Conservation (phyloP, 768 basidiomycete genomes). For the Boletus sensibilis region DNA sequence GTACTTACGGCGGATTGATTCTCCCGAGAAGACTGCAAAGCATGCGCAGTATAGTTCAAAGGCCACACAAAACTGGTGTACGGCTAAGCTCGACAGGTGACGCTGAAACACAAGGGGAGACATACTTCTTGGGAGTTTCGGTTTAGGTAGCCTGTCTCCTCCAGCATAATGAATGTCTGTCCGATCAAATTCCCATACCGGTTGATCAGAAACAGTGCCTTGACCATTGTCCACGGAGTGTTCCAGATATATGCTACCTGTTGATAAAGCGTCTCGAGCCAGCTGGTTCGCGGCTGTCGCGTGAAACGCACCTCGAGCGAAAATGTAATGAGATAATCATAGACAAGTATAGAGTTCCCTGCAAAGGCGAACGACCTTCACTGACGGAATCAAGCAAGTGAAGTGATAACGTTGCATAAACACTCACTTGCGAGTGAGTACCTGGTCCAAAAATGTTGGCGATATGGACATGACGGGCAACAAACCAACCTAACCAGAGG, state of each 20-base stretch:
- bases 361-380: constrained; percentile 12
- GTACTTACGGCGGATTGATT: constrained; percentile 25
- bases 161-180: constrained; percentile 21
- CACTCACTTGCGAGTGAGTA: constrained; percentile 22
- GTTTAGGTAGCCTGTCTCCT: constrained; percentile 22
- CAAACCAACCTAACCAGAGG: not conserved
- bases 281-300: too few species aligned
- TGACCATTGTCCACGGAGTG: constrained; percentile 12
- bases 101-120: not conserved
- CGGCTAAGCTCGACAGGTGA: not conserved
- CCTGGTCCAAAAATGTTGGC: not conserved
- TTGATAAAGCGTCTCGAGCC: not conserved
- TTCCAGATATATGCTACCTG: constrained; percentile 22
- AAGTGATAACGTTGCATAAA: not conserved
- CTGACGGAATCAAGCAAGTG: not conserved
- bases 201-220: constrained; percentile 13
- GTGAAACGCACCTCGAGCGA: constrained; percentile 23
- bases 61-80: constrained; percentile 15
- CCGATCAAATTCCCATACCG: constrained; percentile 20
- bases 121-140: constrained; percentile 16
- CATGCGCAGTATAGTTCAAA: not conserved
- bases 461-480: constrained; percentile 9
- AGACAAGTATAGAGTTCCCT: constrained; percentile 24
- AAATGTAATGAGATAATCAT: constrained; percentile 30
- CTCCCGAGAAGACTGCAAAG: constrained; percentile 14